phyloP scores from a whole-genome alignment of 2,329 filamentous ascomycete genomes.

The Pseudogymnoascus sp. region DNA sequence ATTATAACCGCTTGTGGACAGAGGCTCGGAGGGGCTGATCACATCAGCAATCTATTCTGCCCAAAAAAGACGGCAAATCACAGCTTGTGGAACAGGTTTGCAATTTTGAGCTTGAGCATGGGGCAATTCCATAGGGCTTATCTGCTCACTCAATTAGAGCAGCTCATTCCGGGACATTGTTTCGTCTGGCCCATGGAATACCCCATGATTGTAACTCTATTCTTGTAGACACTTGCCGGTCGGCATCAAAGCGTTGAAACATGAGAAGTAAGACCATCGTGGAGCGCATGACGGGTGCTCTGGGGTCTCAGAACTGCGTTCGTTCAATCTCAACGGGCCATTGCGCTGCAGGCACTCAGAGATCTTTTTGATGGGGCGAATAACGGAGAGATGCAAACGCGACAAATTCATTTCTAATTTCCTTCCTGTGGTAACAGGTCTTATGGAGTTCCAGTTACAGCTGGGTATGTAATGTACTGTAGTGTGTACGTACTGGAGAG shows the following conservation, averaged over 20 bases:
- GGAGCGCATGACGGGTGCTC: not conserved
- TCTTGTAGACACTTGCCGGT: not conserved
- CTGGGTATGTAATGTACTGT: not conserved
- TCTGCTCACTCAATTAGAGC: not conserved
- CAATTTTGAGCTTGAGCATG: not conserved
- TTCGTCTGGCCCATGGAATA: slow-evolving; percentile 4
- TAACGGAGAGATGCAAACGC: not conserved
- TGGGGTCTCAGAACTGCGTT: slow-evolving; percentile 5
- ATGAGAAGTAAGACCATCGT: slow-evolving; percentile 8
- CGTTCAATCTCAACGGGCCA: slow-evolving; percentile 6
- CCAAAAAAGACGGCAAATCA: slow-evolving; percentile 2
- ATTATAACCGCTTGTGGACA: slow-evolving; percentile 6
- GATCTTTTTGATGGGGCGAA: slow-evolving; percentile 1
- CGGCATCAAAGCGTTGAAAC: slow-evolving; percentile 6
- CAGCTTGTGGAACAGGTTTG: not conserved
- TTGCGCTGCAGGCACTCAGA: not conserved
- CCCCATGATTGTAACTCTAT: slow-evolving; percentile 7
- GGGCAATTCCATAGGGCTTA: slow-evolving; percentile 5
- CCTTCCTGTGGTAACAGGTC: not conserved
- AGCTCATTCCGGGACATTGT: slow-evolving; percentile 6
- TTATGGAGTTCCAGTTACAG: not conserved
- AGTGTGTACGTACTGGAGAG: not conserved
- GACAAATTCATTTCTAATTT: not conserved
- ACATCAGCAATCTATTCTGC: not conserved
- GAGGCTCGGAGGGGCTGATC: not conserved